phyloP scores from a whole-genome alignment of 2,329 filamentous ascomycete species.

The Pyricularia sp. region DNA sequence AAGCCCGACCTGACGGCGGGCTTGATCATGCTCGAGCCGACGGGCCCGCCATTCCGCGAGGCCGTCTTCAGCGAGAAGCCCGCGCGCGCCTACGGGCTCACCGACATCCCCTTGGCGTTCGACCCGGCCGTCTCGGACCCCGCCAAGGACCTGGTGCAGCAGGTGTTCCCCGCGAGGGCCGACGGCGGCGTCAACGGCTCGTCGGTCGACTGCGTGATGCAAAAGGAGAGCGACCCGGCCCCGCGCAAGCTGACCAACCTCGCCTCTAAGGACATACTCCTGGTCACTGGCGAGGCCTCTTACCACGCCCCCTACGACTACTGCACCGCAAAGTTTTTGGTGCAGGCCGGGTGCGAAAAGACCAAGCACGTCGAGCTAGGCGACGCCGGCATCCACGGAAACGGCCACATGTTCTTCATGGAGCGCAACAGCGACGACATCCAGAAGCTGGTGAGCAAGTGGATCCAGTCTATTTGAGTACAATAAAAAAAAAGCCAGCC shows the following conservation, averaged over 20 bases:
- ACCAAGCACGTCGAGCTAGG: constrained; percentile 34
- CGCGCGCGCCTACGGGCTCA: constrained; percentile 16
- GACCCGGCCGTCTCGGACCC: constrained; percentile 26
- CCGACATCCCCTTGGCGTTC: constrained; percentile 26
- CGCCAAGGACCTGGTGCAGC: constrained; percentile 21
- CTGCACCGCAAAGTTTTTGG: constrained; percentile 40
- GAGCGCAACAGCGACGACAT: constrained; percentile 41
- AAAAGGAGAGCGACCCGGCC: constrained; percentile 6
- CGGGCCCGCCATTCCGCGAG: constrained; percentile 40
- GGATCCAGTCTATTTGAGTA: constrained; percentile 4
- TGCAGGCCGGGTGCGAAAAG: constrained; percentile 36
- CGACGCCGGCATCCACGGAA: constrained; percentile 35
- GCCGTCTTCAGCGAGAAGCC: constrained; percentile 14
- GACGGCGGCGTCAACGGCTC: background rate
- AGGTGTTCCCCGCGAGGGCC: constrained; percentile 15
- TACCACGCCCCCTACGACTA: constrained; percentile 45
- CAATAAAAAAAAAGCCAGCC: background rate
- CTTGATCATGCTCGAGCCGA: constrained; percentile 42
- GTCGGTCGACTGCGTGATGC: constrained; percentile 11
- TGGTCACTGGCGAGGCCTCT: constrained; percentile 43
- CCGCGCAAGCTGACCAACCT: constrained; percentile 38
- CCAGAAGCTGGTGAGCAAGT: constrained; percentile 14
- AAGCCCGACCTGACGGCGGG: constrained; percentile 35
- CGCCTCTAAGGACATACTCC: constrained; percentile 31
- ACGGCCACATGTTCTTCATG: constrained; percentile 46